These are phyloP conservation scores for Penicillium psychrosexuale DNA, from an alignment of 2,329 filamentous ascomycete genomes.

Conservation along the genomic window DNA sequence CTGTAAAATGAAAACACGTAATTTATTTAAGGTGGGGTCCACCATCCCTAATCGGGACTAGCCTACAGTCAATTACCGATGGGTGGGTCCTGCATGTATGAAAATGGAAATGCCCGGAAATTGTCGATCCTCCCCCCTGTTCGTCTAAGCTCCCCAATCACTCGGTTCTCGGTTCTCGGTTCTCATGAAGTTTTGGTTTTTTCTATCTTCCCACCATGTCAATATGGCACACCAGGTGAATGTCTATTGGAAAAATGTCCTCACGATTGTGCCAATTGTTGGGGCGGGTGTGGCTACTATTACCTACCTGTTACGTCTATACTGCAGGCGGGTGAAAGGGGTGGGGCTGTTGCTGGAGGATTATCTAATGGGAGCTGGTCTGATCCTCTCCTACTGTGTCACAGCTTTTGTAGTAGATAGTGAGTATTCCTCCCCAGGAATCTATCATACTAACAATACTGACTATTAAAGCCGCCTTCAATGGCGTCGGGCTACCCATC, in stretches of 20 bases:
- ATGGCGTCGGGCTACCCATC: conserved; percentile 8
- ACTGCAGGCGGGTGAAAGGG: conserved; percentile 5
- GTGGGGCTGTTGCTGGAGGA: conserved; percentile 14
- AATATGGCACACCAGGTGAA: not conserved
- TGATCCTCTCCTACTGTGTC: conserved; percentile 16
- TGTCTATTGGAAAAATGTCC: conserved; percentile 13
- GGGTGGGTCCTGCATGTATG: too few relatives aligned
- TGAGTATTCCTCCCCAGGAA: not conserved
- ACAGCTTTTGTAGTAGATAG: conserved; percentile 12
- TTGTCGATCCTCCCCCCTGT: not conserved
- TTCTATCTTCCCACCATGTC: not conserved
- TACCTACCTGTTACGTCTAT: conserved; percentile 16
- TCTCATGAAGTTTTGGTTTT: not conserved
- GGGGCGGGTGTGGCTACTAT: conserved; percentile 15
- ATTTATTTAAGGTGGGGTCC: too few relatives aligned
- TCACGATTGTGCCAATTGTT: conserved; percentile 16
- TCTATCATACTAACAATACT: not conserved
- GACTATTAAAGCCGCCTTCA: conserved; percentile 10
- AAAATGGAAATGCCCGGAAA: not conserved
- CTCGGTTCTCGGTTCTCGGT: not conserved
- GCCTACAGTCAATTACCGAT: too few relatives aligned
- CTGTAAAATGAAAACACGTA: too few relatives aligned
- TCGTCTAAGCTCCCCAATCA: not conserved
- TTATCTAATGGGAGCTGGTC: conserved; percentile 15
- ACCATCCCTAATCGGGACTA: too few relatives aligned